phyloP scores from a whole-genome alignment of 2,329 filamentous ascomycete genomes.

The Dactylellina drechsleri region DNA sequence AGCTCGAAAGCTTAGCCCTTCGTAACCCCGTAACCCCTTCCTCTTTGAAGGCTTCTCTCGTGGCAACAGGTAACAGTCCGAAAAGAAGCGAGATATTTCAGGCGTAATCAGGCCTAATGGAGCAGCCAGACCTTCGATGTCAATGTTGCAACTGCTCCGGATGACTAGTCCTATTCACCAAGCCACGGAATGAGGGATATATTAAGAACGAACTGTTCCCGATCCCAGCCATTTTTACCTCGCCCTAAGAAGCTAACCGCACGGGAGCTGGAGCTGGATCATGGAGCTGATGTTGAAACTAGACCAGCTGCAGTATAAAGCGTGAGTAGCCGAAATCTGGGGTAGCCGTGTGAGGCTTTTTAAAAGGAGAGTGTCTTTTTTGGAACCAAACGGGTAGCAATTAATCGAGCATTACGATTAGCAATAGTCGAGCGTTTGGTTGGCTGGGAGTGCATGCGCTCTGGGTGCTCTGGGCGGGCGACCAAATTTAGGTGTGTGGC shows the following conservation, averaged over 20 bases:
- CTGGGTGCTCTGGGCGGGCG: neutral
- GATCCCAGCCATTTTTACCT: constrained; percentile 40
- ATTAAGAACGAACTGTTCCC: constrained; percentile 53
- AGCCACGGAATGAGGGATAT: constrained; percentile 49
- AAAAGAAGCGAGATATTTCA: constrained; percentile 37
- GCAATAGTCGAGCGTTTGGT: constrained; percentile 30
- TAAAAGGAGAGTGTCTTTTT: neutral
- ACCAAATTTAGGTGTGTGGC: constrained; percentile 43
- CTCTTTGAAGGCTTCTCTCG: no score
- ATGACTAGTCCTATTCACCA: constrained; percentile 23
- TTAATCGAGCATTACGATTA: neutral
- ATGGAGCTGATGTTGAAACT: neutral
- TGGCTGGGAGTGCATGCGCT: constrained; percentile 19
- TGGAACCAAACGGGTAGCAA: neutral
- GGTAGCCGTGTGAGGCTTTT: constrained; percentile 55
- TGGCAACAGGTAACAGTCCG: constrained; percentile 42
- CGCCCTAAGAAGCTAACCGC: constrained; percentile 22
- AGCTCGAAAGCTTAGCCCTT: constrained; percentile 40
- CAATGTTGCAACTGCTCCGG: constrained; percentile 40
- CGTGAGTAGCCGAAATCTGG: constrained; percentile 55
- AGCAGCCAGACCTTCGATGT: constrained; percentile 23
- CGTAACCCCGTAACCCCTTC: constrained; percentile 16
- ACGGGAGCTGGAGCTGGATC: constrained; percentile 9
- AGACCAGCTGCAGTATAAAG: constrained; percentile 32
- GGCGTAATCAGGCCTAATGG: constrained; percentile 41